Conservation (phyloP, 768 basidiomycete species). For the Stropharia rugosoannulata region DNA sequence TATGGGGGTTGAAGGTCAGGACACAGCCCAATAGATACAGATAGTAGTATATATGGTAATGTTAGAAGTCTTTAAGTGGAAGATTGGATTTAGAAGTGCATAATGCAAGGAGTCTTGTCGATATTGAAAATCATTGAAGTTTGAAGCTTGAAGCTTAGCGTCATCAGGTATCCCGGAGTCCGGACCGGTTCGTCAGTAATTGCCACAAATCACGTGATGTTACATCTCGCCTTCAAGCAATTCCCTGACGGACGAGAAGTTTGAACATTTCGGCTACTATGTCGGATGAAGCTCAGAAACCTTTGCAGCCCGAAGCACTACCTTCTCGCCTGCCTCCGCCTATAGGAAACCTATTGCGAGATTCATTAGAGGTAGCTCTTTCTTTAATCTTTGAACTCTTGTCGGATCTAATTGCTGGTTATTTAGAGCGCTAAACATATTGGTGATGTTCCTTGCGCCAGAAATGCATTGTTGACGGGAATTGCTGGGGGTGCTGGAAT, state of each 20-base stretch:
- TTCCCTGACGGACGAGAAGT: not conserved
- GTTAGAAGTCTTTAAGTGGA: no score
- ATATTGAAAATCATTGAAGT: no score
- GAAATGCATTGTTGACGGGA: conserved; percentile 72
- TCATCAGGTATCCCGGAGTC: not conserved
- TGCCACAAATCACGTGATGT: not conserved
- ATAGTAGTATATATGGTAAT: no score
- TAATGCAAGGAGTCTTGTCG: no score
- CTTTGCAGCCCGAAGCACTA: conserved; percentile 18
- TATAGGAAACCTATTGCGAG: conserved; percentile 35
- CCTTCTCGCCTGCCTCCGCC: conserved; percentile 36
- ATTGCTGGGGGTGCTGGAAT: conserved; percentile 81
- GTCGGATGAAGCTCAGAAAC: conserved; percentile 14
- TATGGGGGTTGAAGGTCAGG: no score
- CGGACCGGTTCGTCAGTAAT: not conserved
- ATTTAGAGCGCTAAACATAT: conserved; percentile 58
- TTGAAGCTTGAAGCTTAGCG: no score
- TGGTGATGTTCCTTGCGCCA: conserved; percentile 72
- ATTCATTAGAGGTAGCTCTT: conserved; percentile 32
- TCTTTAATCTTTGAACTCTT: not conserved
- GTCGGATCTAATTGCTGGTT: not conserved
- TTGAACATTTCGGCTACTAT: conserved; percentile 8
- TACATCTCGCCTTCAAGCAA: not conserved
- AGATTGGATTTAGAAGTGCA: no score
- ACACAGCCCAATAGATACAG: no score